Conservation (phyloP, 371 early-diverging fungal species). For the Mucor plumbeus region DNA sequence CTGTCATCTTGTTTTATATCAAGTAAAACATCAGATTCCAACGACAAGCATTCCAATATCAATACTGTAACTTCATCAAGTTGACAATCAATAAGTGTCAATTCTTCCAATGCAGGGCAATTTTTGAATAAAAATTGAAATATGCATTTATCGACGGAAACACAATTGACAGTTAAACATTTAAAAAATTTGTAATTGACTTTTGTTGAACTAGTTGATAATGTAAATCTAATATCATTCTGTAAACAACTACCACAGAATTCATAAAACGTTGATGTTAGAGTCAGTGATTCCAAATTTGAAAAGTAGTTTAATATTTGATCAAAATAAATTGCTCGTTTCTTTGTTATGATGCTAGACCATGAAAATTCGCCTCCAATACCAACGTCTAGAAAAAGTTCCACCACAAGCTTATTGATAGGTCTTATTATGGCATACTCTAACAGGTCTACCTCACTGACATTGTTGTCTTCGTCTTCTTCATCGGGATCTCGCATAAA, state of each 20-base stretch:
- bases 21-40: constrained; percentile 7
- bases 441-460: not conserved
- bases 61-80: constrained; percentile 8
- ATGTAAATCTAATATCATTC: not conserved
- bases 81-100: not conserved
- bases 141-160: constrained; percentile 1
- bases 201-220: not conserved
- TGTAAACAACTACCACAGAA: not conserved
- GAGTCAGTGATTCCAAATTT: not conserved
- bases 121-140: constrained; percentile 10
- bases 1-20: not conserved
- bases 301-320: not conserved
- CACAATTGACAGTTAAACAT: not conserved
- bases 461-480: not conserved
- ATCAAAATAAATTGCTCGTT: not conserved
- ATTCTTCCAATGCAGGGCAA: not conserved
- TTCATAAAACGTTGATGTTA: not conserved
- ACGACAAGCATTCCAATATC: constrained; percentile 3
- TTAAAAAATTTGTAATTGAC: not conserved
- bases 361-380: not conserved
- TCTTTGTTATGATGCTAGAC: not conserved
- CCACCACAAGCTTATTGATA: not conserved
- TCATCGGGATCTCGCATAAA: not conserved
- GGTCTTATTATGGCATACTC: not conserved
- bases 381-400: not conserved